Conservation (phyloP, 331 rosid species). For the Arachis monticola region DNA sequence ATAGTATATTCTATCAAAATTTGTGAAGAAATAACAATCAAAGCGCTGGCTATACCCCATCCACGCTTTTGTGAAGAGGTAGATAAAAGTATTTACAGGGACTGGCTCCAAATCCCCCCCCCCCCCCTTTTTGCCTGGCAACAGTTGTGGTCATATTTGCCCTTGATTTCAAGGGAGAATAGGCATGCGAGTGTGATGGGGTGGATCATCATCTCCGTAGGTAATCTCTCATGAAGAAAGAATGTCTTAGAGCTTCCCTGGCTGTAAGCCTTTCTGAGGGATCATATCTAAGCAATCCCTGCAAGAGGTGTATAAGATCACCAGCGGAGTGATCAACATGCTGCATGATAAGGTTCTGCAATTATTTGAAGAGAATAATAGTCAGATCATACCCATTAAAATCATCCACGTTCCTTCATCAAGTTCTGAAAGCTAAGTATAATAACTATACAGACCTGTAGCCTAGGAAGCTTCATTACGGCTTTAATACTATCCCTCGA, state of each 20-base stretch:
- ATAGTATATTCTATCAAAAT: neutral
- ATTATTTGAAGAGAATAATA: neutral
- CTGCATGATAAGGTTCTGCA: conserved; percentile 93
- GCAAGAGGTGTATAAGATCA: conserved; percentile 85
- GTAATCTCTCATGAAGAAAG: conserved; percentile 73
- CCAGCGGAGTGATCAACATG: conserved; percentile 98
- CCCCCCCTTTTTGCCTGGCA: neutral
- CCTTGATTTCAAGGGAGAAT: neutral
- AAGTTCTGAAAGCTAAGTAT: neutral
- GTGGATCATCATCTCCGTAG: conserved; percentile 52
- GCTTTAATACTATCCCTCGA: conserved; percentile 93
- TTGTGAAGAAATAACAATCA: neutral
- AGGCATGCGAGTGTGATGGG: neutral
- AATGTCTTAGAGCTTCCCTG: conserved; percentile 77
- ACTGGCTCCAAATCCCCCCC: neutral
- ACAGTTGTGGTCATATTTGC: neutral
- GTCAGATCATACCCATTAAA: neutral
- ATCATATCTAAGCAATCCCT: conserved; percentile 83
- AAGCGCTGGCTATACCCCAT: neutral
- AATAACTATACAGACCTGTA: conserved; percentile 62
- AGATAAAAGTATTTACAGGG: neutral
- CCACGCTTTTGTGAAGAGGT: neutral
- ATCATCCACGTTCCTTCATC: neutral
- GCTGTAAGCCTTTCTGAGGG: conserved; percentile 74
- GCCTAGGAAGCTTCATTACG: conserved; percentile 76